Percentiles rank a stretch among this genome's conserved stretches.
Evolutionary conservation across 2,329 filamentous ascomycete species (phyloP).

Genomic region (Eurotiales sp.): DNA sequence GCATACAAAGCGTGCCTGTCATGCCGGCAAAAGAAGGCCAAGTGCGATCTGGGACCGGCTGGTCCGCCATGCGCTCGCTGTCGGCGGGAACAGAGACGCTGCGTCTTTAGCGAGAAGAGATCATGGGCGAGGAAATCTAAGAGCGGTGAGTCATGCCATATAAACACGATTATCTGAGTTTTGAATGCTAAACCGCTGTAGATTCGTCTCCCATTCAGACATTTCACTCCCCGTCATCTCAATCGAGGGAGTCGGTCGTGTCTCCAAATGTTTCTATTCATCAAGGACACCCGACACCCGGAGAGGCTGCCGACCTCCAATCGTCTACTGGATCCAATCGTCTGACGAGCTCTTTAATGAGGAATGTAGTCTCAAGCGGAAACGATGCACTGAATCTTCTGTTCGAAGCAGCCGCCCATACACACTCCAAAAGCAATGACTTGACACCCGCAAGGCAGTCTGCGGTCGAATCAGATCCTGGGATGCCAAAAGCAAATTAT

Average conservation of each 20-base stretch:
- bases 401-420: conserved; percentile 44
- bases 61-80: conserved; percentile 47
- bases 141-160: conserved; percentile 20
- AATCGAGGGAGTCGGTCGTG: conserved; percentile 4
- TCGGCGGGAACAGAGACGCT: conserved; percentile 49
- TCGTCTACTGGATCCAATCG: conserved; percentile 13
- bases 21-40: conserved; percentile 51
- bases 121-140: conserved; percentile 38
- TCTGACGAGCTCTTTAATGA: conserved; percentile 37
- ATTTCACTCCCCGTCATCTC: conserved; percentile 12
- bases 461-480: conserved; percentile 2
- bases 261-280: not conserved
- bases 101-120: conserved; percentile 44
- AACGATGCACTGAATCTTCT: conserved; percentile 50
- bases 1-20: conserved; percentile 54
- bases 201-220: conserved; percentile 3
- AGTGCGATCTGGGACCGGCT: conserved; percentile 45
- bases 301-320: conserved; percentile 1
- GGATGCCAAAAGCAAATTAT: conserved; percentile 2
- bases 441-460: conserved; percentile 13
- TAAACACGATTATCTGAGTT: not conserved
- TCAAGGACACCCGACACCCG: not conserved
- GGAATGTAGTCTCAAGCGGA: conserved; percentile 47
- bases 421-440: conserved; percentile 20
- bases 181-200: not conserved